Base-by-base conservation (phyloP, 371 early-diverging fungal genomes). In the Thermomucor indicae-seudaticae region DNA sequence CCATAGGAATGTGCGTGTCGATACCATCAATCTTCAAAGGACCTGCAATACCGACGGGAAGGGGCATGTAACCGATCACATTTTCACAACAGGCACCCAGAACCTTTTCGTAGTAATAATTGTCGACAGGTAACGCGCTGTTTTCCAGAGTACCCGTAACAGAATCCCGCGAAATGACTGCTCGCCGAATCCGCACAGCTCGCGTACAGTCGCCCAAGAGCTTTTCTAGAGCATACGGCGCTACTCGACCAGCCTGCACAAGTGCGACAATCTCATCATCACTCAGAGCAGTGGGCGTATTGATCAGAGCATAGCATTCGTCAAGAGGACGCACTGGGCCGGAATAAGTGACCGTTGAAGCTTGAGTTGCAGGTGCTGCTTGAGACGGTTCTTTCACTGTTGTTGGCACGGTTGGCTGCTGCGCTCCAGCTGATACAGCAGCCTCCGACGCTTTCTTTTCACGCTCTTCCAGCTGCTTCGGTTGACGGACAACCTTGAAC, bases 41-140 rank as follows among this genome's bases (percentile, higher is more conserved):
- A 4, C 75, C 93, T 22, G 95, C 96, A 46, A 94, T 81, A 49
- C 98, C 98, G 1, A 97, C 82, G 3, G 98, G 98, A 22, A 97
- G 63, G 16, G 96, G 97, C 77, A 92, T 78, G 57, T 94, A 92
- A 32, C 98, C 98, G 62, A 97, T 83, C 7, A 97, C 96, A 68
- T 97, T 97, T 64, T 97, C 98, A 62, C 97, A 97, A 75, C 96
- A 96, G 49, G 89, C 86, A 3, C 96, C 96, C 57, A 85, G 75
- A 4, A 97, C 93, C 56, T 85, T 86, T 56, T 81, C 71, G 66
- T 95, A 97, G 61, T 93, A 90, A 56, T 92, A 95, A 58, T 89
- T 81, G 44, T 85, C 67, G 55, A 85, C 64, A 14, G 96, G 96
- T 40, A 96, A 65, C 6, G 72, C 54, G 41, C 84, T 80, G 12